These are phyloP conservation scores for Phyllosticta ampelicida DNA, from an alignment of 2,329 filamentous ascomycete species.

Conservation along the genomic window DNA sequence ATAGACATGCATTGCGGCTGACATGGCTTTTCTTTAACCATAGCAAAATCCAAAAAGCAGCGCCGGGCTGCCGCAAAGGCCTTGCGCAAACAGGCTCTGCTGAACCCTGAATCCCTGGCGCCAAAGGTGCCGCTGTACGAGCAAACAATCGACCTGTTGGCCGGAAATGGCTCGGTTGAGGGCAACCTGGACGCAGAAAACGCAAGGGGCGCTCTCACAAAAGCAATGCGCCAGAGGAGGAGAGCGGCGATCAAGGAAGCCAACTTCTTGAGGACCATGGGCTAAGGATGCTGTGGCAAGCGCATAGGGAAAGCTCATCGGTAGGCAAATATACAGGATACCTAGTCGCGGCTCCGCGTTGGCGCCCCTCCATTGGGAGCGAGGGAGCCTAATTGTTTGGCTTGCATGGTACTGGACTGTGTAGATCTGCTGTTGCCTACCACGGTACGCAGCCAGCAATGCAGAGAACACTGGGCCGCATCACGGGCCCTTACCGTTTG, in stretches of 20 bases:
- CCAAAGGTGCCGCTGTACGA: slow-evolving; percentile 62
- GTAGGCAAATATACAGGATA: neutral
- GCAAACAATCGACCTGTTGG: slow-evolving; percentile 65
- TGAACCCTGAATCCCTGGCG: slow-evolving; percentile 53
- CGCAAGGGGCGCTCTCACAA: slow-evolving; percentile 53
- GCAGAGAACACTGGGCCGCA: neutral
- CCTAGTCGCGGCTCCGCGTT: neutral
- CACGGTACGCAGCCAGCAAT: neutral
- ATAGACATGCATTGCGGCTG: neutral
- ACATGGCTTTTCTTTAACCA: neutral
- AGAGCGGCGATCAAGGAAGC: slow-evolving; percentile 69
- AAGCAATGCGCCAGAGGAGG: slow-evolving; percentile 63
- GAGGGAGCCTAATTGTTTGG: neutral
- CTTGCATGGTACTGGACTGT: neutral
- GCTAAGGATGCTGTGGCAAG: slow-evolving; percentile 18
- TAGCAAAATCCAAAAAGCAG: slow-evolving; percentile 78
- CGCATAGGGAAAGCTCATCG: neutral
- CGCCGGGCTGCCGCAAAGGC: slow-evolving; percentile 59
- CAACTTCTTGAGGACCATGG: slow-evolving; percentile 77
- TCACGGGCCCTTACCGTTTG: neutral
- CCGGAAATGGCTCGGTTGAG: slow-evolving; percentile 37
- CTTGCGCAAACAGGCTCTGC: slow-evolving; percentile 49
- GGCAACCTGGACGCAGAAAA: slow-evolving; percentile 36
- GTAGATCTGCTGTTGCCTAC: neutral
- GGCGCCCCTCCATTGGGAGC: neutral